These are phyloP conservation scores for Aphanomyces cochlioides DNA, from an alignment of 352 stramenopile genomes.

Conservation along the genomic window DNA sequence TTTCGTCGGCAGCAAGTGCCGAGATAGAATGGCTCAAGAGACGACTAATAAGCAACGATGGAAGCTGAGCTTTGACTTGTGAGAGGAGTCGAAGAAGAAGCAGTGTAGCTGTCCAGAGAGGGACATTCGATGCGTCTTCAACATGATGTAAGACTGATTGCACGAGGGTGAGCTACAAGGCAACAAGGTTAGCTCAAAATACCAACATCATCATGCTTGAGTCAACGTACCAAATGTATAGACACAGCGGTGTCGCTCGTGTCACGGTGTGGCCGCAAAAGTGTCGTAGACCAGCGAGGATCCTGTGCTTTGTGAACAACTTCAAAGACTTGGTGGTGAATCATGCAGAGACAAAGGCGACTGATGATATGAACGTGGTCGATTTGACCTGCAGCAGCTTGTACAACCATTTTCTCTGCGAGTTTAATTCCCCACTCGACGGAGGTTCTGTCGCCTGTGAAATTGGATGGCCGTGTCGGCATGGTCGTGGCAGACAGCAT, in stretches of 20 bases:
- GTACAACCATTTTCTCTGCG: background rate
- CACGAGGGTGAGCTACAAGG: slow-evolving; percentile 4
- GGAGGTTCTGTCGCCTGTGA: background rate
- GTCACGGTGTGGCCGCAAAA: background rate
- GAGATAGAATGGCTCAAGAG: too few species aligned
- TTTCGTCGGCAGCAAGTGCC: too few species aligned
- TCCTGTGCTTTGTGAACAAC: background rate
- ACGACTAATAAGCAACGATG: too few species aligned
- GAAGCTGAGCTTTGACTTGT: too few species aligned
- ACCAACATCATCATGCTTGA: background rate
- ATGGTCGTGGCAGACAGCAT: background rate
- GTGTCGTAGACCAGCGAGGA: background rate
- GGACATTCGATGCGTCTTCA: background rate
- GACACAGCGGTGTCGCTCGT: background rate
- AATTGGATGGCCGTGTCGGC: background rate
- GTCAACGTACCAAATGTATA: background rate
- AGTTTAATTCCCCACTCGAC: background rate
- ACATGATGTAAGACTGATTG: background rate
- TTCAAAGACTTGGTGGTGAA: slow-evolving; percentile 1
- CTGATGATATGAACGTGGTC: background rate
- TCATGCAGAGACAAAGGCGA: slow-evolving; percentile 3
- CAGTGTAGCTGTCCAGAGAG: background rate
- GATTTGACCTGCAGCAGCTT: background rate
- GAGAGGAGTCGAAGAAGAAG: background rate
- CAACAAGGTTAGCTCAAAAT: background rate